Evolutionary conservation across 345 rosid species (phyloP).

Genomic region (Eucalyptus virginea): DNA sequence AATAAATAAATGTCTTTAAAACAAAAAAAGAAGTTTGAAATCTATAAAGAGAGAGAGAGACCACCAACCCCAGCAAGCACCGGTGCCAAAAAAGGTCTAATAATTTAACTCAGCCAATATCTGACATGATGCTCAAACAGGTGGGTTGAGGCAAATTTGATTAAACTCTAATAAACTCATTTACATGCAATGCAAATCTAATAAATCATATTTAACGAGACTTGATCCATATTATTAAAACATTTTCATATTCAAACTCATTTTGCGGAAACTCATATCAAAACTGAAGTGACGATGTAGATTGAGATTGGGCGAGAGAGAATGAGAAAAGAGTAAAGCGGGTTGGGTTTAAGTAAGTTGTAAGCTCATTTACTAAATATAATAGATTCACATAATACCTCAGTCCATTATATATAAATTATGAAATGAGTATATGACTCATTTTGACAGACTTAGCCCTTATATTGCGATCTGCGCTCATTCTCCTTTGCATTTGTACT

Average conservation of each 20-base stretch:
- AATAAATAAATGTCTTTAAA: background rate
- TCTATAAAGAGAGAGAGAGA: background rate
- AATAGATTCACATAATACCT: accelerated
- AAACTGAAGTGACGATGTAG: no score
- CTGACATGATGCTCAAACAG: no score
- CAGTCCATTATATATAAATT: accelerated
- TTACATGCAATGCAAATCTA: no score
- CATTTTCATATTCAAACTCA: no score
- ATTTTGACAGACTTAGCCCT: background rate
- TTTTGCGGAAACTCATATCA: no score
- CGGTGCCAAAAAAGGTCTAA: background rate
- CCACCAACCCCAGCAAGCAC: background rate
- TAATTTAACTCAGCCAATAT: background rate
- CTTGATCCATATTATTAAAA: no score
- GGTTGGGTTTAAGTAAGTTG: no score
- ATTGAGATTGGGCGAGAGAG: background rate
- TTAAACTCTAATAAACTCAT: no score
- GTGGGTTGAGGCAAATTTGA: no score
- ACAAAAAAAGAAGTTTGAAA: background rate
- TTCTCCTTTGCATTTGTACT: background rate
- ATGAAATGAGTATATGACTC: background rate
- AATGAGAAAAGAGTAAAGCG: no score
- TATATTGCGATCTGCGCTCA: background rate
- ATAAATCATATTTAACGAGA: accelerated
- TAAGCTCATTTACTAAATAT: no score